Percentiles rank a stretch among this genome's conserved stretches.
phyloP scores from a whole-genome alignment of 495 filamentous ascomycete species.

The Cetradonia linearis region DNA sequence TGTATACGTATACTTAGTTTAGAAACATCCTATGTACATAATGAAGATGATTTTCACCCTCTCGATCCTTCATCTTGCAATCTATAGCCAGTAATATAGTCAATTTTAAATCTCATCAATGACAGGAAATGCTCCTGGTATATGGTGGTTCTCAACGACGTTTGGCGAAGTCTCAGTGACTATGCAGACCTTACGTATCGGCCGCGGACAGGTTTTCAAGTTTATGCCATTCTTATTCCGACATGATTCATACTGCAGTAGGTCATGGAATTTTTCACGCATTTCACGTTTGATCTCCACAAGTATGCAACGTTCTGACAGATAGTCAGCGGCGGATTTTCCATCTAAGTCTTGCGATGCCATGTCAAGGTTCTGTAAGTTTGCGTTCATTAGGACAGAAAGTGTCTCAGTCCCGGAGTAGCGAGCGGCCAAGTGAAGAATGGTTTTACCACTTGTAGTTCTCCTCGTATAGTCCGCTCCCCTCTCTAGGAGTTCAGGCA shows the following conservation, averaged over 20 bases:
- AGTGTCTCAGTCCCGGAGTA: not conserved
- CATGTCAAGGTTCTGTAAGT: not conserved
- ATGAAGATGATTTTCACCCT: not conserved
- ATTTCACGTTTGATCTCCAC: not conserved
- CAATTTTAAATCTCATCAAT: not conserved
- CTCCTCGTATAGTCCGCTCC: conserved; percentile 12
- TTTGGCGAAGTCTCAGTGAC: not conserved
- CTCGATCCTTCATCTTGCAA: not conserved
- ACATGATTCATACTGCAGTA: not conserved
- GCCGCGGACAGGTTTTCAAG: not conserved
- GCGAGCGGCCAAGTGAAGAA: not conserved
- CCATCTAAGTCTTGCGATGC: not conserved
- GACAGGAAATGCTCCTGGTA: not conserved
- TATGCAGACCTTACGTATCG: not conserved
- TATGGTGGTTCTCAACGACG: not conserved
- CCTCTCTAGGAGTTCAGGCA: conserved; percentile 7
- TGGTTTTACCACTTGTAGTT: not conserved
- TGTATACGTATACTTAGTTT: not conserved
- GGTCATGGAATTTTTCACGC: not conserved
- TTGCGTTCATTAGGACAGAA: not conserved
- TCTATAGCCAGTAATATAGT: not conserved
- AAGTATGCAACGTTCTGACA: not conserved
- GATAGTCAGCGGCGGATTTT: not conserved
- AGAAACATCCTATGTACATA: not conserved
- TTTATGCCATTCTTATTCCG: not conserved